Conservation (phyloP, 768 basidiomycete species). For the Collybiopsis luxurians region DNA sequence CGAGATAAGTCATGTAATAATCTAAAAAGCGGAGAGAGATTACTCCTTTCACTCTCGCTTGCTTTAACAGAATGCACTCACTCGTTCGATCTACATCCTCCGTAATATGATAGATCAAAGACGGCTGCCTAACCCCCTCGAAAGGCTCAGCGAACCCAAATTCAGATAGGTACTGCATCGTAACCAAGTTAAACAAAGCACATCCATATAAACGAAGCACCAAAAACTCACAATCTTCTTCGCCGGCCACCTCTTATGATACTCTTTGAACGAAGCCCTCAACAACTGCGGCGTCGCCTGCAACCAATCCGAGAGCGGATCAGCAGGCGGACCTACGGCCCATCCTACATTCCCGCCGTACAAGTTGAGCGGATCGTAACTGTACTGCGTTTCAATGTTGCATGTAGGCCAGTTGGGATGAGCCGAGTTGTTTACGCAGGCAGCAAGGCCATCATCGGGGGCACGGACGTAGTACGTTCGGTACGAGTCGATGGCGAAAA, state of each 20-base stretch:
- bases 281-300: conserved; percentile 42
- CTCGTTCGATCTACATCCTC: conserved; percentile 44
- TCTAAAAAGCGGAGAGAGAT: conserved; percentile 25
- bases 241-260: conserved; percentile 40
- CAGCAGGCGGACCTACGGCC: conserved; percentile 44
- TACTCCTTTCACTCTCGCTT: no score
- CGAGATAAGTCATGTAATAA: conserved; percentile 50
- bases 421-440: conserved; percentile 39
- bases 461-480: conserved; percentile 38
- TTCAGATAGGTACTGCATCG: conserved; percentile 28
- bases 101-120: conserved; percentile 40
- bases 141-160: conserved; percentile 52
- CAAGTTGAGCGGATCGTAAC: conserved; percentile 23
- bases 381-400: conserved; percentile 34
- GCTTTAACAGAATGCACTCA: no score
- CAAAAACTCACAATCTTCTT: conserved; percentile 43
- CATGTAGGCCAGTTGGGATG: conserved; percentile 53
- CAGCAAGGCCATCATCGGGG: conserved; percentile 40
- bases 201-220: no score
- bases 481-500: conserved; percentile 51
- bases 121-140: conserved; percentile 30
- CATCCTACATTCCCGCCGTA: conserved; percentile 26
- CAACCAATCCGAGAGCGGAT: conserved; percentile 40
- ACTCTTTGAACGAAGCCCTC: conserved; percentile 28
- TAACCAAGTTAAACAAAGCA: not conserved